phyloP scores from a whole-genome alignment of 495 filamentous ascomycete genomes.

The Jackrogersella minutella region DNA sequence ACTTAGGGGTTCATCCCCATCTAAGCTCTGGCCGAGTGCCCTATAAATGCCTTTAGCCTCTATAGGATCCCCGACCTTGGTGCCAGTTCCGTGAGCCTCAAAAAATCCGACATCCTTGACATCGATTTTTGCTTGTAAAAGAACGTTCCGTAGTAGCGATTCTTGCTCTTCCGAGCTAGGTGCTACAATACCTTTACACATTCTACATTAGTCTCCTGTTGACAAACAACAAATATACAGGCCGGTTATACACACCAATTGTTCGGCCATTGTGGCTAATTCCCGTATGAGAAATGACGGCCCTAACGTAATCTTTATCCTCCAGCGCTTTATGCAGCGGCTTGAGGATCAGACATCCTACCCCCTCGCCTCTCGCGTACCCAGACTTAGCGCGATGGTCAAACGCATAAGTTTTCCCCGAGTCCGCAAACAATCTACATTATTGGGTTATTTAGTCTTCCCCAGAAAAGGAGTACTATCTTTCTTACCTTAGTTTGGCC shows the following conservation, averaged over 20 bases:
- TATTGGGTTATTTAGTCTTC: neutral
- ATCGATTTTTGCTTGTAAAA: conserved; percentile 48
- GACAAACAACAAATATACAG: conserved; percentile 26
- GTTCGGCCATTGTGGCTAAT: conserved; percentile 65
- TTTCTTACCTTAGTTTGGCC: conserved; percentile 31
- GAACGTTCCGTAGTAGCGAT: conserved; percentile 30
- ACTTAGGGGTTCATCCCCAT: conserved; percentile 46
- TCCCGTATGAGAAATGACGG: conserved; percentile 61
- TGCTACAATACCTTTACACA: conserved; percentile 55
- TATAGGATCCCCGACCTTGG: conserved; percentile 54
- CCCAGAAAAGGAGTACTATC: neutral
- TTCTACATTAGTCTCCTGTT: neutral
- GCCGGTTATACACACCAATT: conserved; percentile 52
- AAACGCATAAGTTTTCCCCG: conserved; percentile 51
- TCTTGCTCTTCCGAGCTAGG: conserved; percentile 61
- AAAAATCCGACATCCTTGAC: conserved; percentile 50
- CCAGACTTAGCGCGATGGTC: conserved; percentile 55
- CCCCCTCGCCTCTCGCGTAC: conserved; percentile 55
- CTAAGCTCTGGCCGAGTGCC: conserved; percentile 47
- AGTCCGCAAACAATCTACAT: conserved; percentile 47
- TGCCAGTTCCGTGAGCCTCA: conserved; percentile 46
- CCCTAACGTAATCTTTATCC: conserved; percentile 64
- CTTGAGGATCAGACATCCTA: conserved; percentile 60
- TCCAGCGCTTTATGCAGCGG: conserved; percentile 58
- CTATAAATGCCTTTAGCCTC: conserved; percentile 53